These are phyloP conservation scores for Colletotrichum nymphaeae DNA, from an alignment of 2,329 filamentous ascomycete species.

Conservation along the genomic window DNA sequence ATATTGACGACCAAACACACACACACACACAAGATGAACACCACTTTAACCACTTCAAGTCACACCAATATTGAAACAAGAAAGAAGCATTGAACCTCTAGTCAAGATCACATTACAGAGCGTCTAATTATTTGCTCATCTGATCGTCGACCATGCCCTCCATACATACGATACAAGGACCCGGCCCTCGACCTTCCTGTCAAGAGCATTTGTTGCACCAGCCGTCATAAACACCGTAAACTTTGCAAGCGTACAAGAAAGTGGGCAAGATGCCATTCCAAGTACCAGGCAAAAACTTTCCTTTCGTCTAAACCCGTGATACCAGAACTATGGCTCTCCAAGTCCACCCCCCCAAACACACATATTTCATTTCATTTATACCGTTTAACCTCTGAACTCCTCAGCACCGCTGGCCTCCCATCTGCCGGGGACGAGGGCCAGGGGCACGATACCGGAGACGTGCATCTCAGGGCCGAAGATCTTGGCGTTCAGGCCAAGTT, in stretches of 20 bases:
- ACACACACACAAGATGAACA: not conserved
- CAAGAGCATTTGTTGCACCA: slow-evolving; percentile 34
- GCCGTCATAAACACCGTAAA: slow-evolving; percentile 37
- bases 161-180: slow-evolving; percentile 38
- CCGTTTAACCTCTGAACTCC: slow-evolving; percentile 68
- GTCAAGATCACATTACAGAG: slow-evolving; percentile 39
- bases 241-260: slow-evolving; percentile 38
- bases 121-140: slow-evolving; percentile 38
- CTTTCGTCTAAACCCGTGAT: slow-evolving; percentile 30
- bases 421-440: slow-evolving; percentile 80
- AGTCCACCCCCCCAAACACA: slow-evolving; percentile 10
- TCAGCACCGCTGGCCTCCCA: slow-evolving; percentile 70
- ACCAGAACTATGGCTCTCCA: slow-evolving; percentile 18
- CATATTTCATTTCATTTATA: slow-evolving; percentile 25
- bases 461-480: slow-evolving; percentile 86
- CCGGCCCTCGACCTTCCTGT: slow-evolving; percentile 34
- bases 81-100: slow-evolving; percentile 7
- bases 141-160: slow-evolving; percentile 36
- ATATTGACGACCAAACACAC: no score
- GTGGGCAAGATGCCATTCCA: slow-evolving; percentile 33
- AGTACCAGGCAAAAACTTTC: slow-evolving; percentile 35
- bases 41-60: not conserved
- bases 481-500: slow-evolving; percentile 82
- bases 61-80: not conserved
- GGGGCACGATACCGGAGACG: slow-evolving; percentile 94